Evolutionary conservation across 495 filamentous ascomycete species (phyloP).

Genomic region (Trichoderma reesei): DNA sequence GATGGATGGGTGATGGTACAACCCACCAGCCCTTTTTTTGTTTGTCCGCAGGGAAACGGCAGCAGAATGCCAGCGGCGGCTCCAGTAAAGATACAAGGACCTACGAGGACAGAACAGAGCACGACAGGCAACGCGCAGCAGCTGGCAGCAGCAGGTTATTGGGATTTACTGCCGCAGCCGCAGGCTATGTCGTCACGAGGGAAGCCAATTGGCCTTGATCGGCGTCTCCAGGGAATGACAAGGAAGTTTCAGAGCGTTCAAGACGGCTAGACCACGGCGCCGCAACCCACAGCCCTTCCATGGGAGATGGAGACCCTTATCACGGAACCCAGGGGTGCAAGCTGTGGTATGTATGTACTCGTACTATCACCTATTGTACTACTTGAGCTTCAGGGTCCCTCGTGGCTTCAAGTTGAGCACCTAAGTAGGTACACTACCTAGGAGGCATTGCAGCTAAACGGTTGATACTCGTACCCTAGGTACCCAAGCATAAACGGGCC

Average conservation of each 20-base stretch:
- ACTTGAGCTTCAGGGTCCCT: too few relatives aligned
- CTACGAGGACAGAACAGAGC: too few relatives aligned
- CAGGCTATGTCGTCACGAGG: constrained; percentile 5
- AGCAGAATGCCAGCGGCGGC: not conserved
- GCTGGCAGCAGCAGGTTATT: not conserved
- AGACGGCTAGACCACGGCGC: constrained; percentile 2
- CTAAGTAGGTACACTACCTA: too few relatives aligned
- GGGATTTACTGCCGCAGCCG: not conserved
- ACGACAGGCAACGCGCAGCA: too few relatives aligned
- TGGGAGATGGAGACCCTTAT: not conserved
- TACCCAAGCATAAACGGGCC: too few relatives aligned
- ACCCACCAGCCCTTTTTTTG: not conserved
- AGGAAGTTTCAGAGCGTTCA: constrained; percentile 5
- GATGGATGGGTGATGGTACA: too few relatives aligned
- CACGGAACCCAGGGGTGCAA: constrained; percentile 2
- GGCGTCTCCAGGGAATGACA: constrained; percentile 5
- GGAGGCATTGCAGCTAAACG: too few relatives aligned
- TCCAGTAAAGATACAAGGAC: too few relatives aligned
- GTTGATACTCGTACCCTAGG: too few relatives aligned
- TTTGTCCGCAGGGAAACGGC: not conserved
- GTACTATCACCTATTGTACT: too few relatives aligned
- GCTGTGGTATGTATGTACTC: not conserved
- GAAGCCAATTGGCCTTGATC: constrained; percentile 1
- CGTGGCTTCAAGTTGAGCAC: too few relatives aligned
- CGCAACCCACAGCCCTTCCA: not conserved